Base-by-base conservation (phyloP, 2,329 filamentous ascomycete species). In the Daldinia sp. region DNA sequence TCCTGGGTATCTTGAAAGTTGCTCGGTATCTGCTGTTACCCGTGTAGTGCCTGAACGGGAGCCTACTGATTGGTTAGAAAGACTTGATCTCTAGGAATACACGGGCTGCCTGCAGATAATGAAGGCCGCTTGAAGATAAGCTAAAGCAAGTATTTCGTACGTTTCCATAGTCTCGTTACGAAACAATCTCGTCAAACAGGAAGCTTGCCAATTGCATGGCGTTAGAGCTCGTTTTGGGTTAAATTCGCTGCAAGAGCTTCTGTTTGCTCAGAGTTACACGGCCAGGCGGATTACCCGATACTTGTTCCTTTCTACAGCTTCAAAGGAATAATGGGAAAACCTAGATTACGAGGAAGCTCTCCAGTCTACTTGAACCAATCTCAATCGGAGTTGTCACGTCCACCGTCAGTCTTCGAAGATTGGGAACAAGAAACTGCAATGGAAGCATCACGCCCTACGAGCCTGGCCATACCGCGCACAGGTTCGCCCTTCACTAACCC, bases 371-470 rank as follows among this genome's bases (percentile, higher is more conserved):
- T 82, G 65, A 82, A 75, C 73, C 79, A 81, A 60, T 79, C 80
- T 35, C 78, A 78, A 50, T 79, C 80, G 74, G 82, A 83, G 70
- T 75, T 80, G 65, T 82, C 84, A 66, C 82, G 83, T 62, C 79
- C 82, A 48, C 80, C 82, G 5, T 83, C 84, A 46, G 79, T 82
- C 68, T 80, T 83, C 60, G 81, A 83, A 72, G 83, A 82, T 74
- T 82, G 78, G 73, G 81, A 81, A 76, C 72, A 76, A 68, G 78
- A 81, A 71, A 80, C 81, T 68, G 79, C 80, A 74, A 85, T 85
- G 81, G 77, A 82, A 37, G 75, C 80, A 23, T 87, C 87, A 6
- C 81, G 86, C 63, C 86, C 84, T 13, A 73, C 81, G 46, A 88
- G 86, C 76, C 78, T 83, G 77, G 80, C 82, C 60, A 81, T 84